Conservation (phyloP, 768 basidiomycete species). For the Myochromella boudieri region DNA sequence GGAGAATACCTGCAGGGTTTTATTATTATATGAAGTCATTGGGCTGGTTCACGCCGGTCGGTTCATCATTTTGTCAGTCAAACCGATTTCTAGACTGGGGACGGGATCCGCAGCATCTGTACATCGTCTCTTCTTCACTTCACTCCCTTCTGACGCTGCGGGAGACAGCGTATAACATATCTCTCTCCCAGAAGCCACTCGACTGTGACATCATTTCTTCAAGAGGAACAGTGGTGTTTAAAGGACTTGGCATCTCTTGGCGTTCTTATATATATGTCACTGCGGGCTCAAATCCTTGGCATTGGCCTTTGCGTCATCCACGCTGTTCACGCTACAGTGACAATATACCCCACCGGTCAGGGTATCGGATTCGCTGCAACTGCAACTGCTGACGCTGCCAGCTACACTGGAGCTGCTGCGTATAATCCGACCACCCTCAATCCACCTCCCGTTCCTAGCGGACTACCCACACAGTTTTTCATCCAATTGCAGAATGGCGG, state of each 20-base stretch:
- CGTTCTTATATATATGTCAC: slow-evolving; percentile 1
- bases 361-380: slow-evolving; percentile 19
- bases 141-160: background rate
- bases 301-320: slow-evolving; percentile 13
- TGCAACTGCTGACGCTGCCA: slow-evolving; percentile 33
- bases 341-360: slow-evolving; percentile 35
- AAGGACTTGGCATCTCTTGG: slow-evolving; percentile 9
- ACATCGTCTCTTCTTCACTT: background rate
- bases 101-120: background rate
- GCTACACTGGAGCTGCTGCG: slow-evolving; percentile 48
- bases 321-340: slow-evolving; percentile 26
- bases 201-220: background rate
- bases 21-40: too few relatives aligned
- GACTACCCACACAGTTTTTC: slow-evolving; percentile 41
- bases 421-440: slow-evolving; percentile 52
- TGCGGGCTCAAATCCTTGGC: background rate
- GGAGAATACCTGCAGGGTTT: too few relatives aligned
- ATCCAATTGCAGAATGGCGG: slow-evolving; percentile 41
- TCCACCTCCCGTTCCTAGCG: slow-evolving; percentile 52
- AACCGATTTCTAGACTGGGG: background rate
- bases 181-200: background rate
- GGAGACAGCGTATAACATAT: slow-evolving; percentile 1
- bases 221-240: background rate
- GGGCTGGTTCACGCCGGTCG: too few relatives aligned
- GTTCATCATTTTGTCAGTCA: background rate